A percentile compares a stretch with the other conserved stretches of the same genome.
These are phyloP conservation scores for Daldinia childiae DNA, from an alignment of 495 filamentous ascomycete species.

Conservation along the genomic window DNA sequence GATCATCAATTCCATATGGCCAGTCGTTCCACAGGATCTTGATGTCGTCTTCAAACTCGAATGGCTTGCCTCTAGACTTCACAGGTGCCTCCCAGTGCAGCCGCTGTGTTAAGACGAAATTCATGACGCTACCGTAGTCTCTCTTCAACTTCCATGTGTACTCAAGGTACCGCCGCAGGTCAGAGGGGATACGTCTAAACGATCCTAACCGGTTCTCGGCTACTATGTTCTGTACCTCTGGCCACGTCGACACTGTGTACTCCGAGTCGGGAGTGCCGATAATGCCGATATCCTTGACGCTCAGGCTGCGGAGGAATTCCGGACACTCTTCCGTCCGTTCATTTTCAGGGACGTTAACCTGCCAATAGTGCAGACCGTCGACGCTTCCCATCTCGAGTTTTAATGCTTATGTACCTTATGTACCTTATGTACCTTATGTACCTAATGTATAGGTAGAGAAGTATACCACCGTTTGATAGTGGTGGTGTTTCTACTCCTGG, in stretches of 20 bases:
- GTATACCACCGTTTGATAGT: background rate
- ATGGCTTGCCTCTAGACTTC: slow-evolving; percentile 49
- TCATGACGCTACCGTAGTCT: slow-evolving; percentile 76
- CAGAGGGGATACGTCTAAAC: slow-evolving; percentile 77
- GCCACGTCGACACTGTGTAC: slow-evolving; percentile 69
- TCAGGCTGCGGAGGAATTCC: slow-evolving; percentile 67
- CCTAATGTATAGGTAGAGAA: background rate
- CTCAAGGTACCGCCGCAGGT: slow-evolving; percentile 75
- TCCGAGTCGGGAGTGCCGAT: slow-evolving; percentile 70
- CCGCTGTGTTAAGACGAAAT: slow-evolving; percentile 73
- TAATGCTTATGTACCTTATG: background rate
- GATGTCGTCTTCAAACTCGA: slow-evolving; percentile 67
- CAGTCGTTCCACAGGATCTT: slow-evolving; percentile 88
- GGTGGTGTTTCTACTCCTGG: background rate
- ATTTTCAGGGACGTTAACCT: slow-evolving; percentile 73
- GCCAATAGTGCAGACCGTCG: slow-evolving; percentile 73
- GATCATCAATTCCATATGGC: slow-evolving; percentile 82
- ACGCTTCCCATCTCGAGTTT: slow-evolving; percentile 44
- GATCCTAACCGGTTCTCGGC: slow-evolving; percentile 72
- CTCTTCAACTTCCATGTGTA: slow-evolving; percentile 69
- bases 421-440: no score
- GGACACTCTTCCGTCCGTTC: slow-evolving; percentile 74
- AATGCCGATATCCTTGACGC: slow-evolving; percentile 66
- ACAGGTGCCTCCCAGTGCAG: slow-evolving; percentile 67
- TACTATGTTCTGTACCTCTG: slow-evolving; percentile 68